phyloP scores from a whole-genome alignment of 768 basidiomycete genomes.

The Auricularia heimuer region DNA sequence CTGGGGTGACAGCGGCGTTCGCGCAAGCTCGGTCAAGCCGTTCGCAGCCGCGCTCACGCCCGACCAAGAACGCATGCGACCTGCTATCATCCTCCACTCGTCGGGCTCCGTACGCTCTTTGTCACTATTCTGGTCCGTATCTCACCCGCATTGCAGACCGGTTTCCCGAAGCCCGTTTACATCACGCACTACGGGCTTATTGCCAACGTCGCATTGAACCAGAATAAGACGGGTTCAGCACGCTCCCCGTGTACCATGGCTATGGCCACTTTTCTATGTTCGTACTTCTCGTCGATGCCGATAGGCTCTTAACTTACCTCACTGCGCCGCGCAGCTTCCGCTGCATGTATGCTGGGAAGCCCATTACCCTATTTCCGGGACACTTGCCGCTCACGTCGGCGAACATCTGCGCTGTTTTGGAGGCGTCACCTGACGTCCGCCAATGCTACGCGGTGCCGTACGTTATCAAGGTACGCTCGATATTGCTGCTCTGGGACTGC shows the following conservation, averaged over 20 bases:
- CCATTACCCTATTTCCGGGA: conserved; percentile 35
- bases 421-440: conserved; percentile 23
- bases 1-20: conserved; percentile 30
- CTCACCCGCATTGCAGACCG: conserved; percentile 24
- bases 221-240: conserved; percentile 29
- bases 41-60: conserved; percentile 21
- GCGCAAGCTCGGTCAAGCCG: conserved; percentile 18
- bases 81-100: conserved; percentile 34
- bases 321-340: conserved; percentile 27
- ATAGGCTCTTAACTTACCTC: neutral
- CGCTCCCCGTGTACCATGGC: conserved; percentile 37
- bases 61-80: conserved; percentile 23
- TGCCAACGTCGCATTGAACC: conserved; percentile 27
- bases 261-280: conserved; percentile 29
- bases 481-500: conserved; percentile 16
- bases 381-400: conserved; percentile 37
- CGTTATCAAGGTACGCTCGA: conserved; percentile 21
- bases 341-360: conserved; percentile 31
- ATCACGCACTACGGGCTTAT: conserved; percentile 28
- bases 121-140: neutral
- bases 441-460: conserved; percentile 31
- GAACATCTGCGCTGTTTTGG: conserved; percentile 32
- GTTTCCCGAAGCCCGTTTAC: conserved; percentile 37
- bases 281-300: neutral
- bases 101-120: conserved; percentile 27